These are phyloP conservation scores for Hemerocallis citrina DNA, from an alignment of 106 monocot species.

Conservation along the genomic window DNA sequence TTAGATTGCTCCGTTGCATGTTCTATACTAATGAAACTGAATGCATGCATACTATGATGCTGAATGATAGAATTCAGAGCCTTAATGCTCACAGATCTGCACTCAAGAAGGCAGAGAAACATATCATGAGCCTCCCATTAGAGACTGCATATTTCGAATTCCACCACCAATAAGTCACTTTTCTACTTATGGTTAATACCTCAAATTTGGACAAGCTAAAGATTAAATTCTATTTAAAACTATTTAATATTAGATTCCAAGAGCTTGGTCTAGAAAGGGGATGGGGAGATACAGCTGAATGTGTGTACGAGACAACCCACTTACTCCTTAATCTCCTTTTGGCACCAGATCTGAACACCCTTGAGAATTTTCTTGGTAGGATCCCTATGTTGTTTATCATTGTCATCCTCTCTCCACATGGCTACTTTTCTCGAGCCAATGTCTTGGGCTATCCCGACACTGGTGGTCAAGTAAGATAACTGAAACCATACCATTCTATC, in stretches of 20 bases:
- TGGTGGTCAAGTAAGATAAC: slow-evolving; percentile 72
- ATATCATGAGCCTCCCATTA: slow-evolving; percentile 37
- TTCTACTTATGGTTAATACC: not conserved
- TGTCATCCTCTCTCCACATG: slow-evolving; percentile 93
- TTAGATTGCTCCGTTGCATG: not conserved
- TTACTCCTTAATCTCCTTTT: slow-evolving; percentile 40
- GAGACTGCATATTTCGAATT: slow-evolving; percentile 87
- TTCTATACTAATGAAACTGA: slow-evolving; percentile 1
- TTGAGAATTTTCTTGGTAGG: slow-evolving; percentile 76
- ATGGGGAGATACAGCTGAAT: slow-evolving; percentile 83
- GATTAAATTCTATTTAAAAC: not conserved
- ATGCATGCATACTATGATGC: slow-evolving; percentile 56
- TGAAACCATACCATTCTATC: not conserved
- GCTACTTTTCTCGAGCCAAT: slow-evolving; percentile 94
- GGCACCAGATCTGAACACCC: slow-evolving; percentile 58
- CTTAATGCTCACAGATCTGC: slow-evolving; percentile 39
- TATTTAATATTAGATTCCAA: slow-evolving; percentile 66
- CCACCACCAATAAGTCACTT: slow-evolving; percentile 37
- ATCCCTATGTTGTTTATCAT: slow-evolving; percentile 97
- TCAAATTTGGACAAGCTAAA: not conserved
- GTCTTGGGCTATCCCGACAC: slow-evolving; percentile 98
- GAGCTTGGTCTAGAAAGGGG: slow-evolving; percentile 95
- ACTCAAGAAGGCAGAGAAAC: slow-evolving; percentile 85
- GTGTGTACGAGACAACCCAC: slow-evolving; percentile 56
- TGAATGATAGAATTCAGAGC: slow-evolving; percentile 63